Evolutionary conservation across 148 eudicot genomes (phyloP), one percentile per base, ranked within the genome.

Genomic region (Pouteria glomerata): DNA sequence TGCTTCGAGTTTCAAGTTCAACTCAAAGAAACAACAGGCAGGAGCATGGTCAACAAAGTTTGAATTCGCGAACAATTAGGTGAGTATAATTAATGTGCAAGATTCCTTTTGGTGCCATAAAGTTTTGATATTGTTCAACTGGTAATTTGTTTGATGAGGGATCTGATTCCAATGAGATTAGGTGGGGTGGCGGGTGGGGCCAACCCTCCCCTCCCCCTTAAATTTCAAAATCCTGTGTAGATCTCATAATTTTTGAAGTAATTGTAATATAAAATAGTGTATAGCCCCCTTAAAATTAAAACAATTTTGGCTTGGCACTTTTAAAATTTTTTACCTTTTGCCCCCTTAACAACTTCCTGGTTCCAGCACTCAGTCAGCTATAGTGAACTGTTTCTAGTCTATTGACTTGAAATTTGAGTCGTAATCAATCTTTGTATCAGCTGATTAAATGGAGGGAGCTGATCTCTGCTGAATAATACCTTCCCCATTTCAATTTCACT

Each of bases 1-100:
- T 94, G 81, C 92, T 94, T 77, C 83, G 98, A 33, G 69, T 86
- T 62, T 63, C 89, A 66, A 80, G 80, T 58, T 39, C 51, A 61
- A 63, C 48, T 73, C 91, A 77, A 67, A 82, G 82, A 75, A 78
- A 70, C 67, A 76, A 67, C 64, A 73, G 74, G 27, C 74, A 67
- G 47, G 85, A 77, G 50, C 82, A 73, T 55, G 72, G 59, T 69
- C 86, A 37, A 48, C 84, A 76, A 8, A 63, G 24, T 73, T 24
- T 69, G 56, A 68, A 74, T 73, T 34, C 94, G 57, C 73, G 72
- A 63, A 57, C 79, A 31, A 66, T 87, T 63, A 89, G 91, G 97
- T 89, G 69, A 67, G 57, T 69, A 15, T 41, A 31, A 41, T 31
- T 41, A 26, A 8, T 5, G 24, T 18, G 23, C 26, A 56, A 26